These are phyloP conservation scores for Jaenimonas drosophilae DNA, from an alignment of 208 protist species.

Conservation along the genomic window DNA sequence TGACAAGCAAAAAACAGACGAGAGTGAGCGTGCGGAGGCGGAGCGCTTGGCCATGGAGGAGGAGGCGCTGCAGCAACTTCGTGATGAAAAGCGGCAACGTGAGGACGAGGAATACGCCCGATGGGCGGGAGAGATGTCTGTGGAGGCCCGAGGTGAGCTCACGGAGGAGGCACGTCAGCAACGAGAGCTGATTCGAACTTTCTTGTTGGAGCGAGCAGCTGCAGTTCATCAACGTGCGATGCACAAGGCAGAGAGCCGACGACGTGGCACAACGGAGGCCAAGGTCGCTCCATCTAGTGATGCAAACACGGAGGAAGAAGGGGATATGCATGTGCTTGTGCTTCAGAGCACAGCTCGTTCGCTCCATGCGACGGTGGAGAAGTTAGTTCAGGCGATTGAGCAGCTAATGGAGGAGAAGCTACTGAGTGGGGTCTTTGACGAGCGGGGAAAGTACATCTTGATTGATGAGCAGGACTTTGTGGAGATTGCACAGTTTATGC, in stretches of 20 bases:
- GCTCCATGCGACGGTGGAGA: slow-evolving; percentile 36
- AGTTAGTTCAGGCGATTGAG: slow-evolving; percentile 45
- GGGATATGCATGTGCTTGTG: slow-evolving; percentile 31
- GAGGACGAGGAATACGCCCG: slow-evolving; percentile 62
- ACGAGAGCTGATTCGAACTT: slow-evolving; percentile 16
- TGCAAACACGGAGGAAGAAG: neutral
- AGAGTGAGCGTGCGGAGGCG: slow-evolving; percentile 16
- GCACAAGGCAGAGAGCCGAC: neutral
- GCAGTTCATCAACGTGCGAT: slow-evolving; percentile 15
- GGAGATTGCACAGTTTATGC: slow-evolving; percentile 46
- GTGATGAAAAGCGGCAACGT: slow-evolving; percentile 30
- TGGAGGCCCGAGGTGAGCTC: slow-evolving; percentile 62
- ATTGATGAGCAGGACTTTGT: slow-evolving; percentile 39
- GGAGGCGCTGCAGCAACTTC: slow-evolving; percentile 40
- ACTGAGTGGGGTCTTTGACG: slow-evolving; percentile 65
- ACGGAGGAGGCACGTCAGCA: slow-evolving; percentile 29
- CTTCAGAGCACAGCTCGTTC: slow-evolving; percentile 42
- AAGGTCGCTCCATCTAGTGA: too few relatives aligned
- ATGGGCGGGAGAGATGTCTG: slow-evolving; percentile 47
- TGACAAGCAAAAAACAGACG: slow-evolving; percentile 6
- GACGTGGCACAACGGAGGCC: too few relatives aligned
- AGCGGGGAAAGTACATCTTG: slow-evolving; percentile 71
- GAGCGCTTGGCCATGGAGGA: slow-evolving; percentile 24
- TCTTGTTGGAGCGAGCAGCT: slow-evolving; percentile 18
- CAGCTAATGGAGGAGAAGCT: slow-evolving; percentile 25